A percentile compares a stretch with the other conserved stretches of the same genome.
Evolutionary conservation across 306 rosid genomes (phyloP).

Genomic region (Prunus armeniaca): DNA sequence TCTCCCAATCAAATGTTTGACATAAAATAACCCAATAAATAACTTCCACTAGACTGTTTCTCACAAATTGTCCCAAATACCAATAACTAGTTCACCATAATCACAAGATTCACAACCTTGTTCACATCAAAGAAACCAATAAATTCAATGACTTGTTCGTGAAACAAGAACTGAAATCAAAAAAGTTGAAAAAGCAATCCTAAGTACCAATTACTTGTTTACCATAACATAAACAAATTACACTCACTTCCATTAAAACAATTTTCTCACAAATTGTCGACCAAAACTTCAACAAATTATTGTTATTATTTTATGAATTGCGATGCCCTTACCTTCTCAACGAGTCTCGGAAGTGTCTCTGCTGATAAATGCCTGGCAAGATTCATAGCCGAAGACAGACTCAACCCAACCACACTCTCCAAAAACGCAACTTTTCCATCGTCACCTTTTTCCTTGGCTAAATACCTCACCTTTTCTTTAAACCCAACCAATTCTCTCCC

Average conservation of each 20-base stretch:
- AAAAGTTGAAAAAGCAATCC: background rate
- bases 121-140: background rate
- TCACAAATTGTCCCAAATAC: background rate
- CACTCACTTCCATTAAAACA: background rate
- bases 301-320: background rate
- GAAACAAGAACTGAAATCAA: background rate
- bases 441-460: constrained; percentile 71
- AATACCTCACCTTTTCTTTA: constrained; percentile 48
- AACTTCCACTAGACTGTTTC: background rate
- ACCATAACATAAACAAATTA: background rate
- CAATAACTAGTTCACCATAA: background rate
- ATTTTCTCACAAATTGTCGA: background rate
- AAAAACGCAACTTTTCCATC: constrained; percentile 70
- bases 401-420: constrained; percentile 72
- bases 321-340: constrained; percentile 39
- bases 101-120: background rate
- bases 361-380: constrained; percentile 61
- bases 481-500: constrained; percentile 27
- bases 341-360: constrained; percentile 55
- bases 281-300: no score
- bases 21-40: background rate
- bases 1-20: background rate
- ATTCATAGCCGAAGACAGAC: constrained; percentile 74
- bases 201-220: background rate
- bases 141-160: background rate